phyloP scores from a whole-genome alignment of 768 basidiomycete genomes.

The Exidia glandulosa region DNA sequence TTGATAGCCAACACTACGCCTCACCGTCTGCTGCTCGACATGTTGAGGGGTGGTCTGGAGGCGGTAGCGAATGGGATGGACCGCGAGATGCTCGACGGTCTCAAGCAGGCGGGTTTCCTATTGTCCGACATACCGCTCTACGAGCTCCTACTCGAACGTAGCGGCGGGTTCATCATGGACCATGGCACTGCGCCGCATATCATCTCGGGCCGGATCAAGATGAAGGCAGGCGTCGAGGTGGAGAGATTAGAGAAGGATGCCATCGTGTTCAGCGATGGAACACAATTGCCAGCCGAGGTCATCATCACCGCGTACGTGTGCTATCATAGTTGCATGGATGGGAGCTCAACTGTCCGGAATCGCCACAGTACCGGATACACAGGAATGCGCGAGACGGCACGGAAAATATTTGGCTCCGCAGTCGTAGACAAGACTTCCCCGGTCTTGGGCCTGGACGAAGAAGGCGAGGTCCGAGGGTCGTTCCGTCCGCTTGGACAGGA shows the following conservation, averaged over 20 bases:
- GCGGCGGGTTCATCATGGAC: background rate
- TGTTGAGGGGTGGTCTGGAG: background rate
- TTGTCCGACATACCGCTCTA: background rate
- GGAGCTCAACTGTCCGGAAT: background rate
- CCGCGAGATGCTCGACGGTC: background rate
- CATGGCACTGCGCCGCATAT: slow-evolving; percentile 11
- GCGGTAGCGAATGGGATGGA: background rate
- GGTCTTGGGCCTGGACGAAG: slow-evolving; percentile 30
- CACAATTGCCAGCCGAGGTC: slow-evolving; percentile 5
- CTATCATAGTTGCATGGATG: background rate
- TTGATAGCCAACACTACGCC: background rate
- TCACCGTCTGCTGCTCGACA: background rate
- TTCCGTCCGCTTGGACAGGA: slow-evolving; percentile 33
- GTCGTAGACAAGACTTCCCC: slow-evolving; percentile 19
- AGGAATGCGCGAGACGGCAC: slow-evolving; percentile 19
- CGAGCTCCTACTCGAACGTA: background rate
- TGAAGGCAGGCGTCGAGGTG: slow-evolving; percentile 11
- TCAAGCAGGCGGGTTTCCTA: background rate
- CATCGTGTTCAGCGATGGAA: slow-evolving; percentile 7
- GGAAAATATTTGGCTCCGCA: slow-evolving; percentile 24
- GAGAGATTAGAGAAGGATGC: slow-evolving; percentile 2
- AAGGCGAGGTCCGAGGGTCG: slow-evolving; percentile 27
- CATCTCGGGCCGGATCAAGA: slow-evolving; percentile 9
- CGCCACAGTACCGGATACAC: slow-evolving; percentile 22
- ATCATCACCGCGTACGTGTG: slow-evolving; percentile 1